Base-by-base conservation (phyloP, 805 yeast species). In the Danielozyma ontarioensis region DNA sequence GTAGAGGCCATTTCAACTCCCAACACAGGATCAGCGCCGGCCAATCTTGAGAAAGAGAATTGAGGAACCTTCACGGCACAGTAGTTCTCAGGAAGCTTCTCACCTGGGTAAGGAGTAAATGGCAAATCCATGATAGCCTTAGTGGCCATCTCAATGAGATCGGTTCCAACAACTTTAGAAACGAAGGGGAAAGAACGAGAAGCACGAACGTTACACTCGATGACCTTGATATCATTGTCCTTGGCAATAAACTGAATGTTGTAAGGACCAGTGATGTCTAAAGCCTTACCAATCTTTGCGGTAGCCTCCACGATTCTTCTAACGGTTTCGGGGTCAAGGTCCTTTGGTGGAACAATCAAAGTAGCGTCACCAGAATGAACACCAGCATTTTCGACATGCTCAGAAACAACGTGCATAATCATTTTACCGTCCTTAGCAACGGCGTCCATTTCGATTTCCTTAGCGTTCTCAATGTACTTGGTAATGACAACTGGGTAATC, bases 1-100 rank as follows among this genome's bases (percentile, higher is more conserved):
- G 97, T 90, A 19, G 97, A 90, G 13, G 97, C 96, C 97, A 90
- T 90, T 68, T 90, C 97, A 45, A 90, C 97, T 68, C 97, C 97
- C 46, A 90, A 72, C 41, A 90, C 88, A 34, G 97, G 97, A 60
- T 90, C 97, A 35, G 97, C 97, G 50, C 97, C 97, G 30, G 96
- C 85, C 47, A 90, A 74, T 62, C 97, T 80, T 19, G 97, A 83
- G 80, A 93, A 90, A 5, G 97, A 89, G 67, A 90, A 90, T 64
- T 90, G 97, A 10, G 97, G 97, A 38, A 89, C 97, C 71, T 90
- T 90, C 41, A 88, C 79, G 40, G 96, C 96, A 59, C 93, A 94
- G 66, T 88, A 90, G 59, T 90, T 90, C 51, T 81, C 87, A 39
- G 97, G 96, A 49, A 93, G 70, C 54, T 80, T 78, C 55, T 82